Conservation (phyloP, 257 asterid genomes). For the Solanum virginianum region DNA sequence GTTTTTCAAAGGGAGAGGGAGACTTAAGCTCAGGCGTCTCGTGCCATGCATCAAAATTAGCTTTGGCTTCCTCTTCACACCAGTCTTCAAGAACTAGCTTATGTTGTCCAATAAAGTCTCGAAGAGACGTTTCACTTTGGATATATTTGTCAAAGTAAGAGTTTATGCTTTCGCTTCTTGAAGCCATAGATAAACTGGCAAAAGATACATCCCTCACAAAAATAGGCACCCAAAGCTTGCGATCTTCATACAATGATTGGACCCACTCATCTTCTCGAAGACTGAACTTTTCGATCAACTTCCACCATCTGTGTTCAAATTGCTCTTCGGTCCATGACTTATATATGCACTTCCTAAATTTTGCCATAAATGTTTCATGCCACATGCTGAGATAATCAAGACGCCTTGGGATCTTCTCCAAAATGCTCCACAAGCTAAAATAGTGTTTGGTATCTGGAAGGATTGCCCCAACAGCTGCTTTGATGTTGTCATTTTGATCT, state of each 20-base stretch:
- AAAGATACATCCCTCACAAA: constrained; percentile 56
- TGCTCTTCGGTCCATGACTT: constrained; percentile 61
- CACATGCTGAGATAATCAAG: constrained; percentile 58
- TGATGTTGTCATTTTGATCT: constrained; percentile 56
- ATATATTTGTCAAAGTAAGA: constrained; percentile 65
- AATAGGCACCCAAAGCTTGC: constrained; percentile 76
- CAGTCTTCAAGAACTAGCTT: constrained; percentile 55
- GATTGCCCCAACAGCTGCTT: constrained; percentile 48
- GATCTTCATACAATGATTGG: constrained; percentile 50
- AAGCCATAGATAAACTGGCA: constrained; percentile 53
- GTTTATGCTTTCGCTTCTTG: constrained; percentile 61
- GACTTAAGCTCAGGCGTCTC: constrained; percentile 84
- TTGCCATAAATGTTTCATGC: constrained; percentile 53
- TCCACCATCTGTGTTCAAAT: constrained; percentile 83
- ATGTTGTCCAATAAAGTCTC: constrained; percentile 49
- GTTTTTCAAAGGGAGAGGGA: constrained; percentile 93
- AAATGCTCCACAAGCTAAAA: constrained; percentile 50
- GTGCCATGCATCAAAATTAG: constrained; percentile 91
- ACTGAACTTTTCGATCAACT: constrained; percentile 53
- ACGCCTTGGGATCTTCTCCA: constrained; percentile 58
- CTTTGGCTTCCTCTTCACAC: constrained; percentile 85
- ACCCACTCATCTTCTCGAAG: constrained; percentile 71
- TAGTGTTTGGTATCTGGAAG: constrained; percentile 48
- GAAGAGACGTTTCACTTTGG: constrained; percentile 47
- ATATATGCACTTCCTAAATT: constrained; percentile 61